Conservation (phyloP, 345 rosid genomes). For the Populus nigra region DNA sequence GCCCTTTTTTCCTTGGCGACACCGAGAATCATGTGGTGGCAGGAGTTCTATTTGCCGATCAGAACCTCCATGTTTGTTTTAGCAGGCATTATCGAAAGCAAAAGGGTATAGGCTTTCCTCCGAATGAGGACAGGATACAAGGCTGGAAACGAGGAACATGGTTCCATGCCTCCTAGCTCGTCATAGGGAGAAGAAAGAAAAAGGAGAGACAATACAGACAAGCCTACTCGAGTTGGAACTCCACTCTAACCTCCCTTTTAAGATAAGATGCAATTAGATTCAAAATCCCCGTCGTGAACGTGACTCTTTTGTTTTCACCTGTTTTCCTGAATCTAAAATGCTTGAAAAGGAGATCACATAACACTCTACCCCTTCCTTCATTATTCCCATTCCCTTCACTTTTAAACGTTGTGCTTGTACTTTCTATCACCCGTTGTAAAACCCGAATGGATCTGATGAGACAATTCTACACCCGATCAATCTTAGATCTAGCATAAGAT, state of each 20-base stretch:
- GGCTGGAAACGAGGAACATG: slow-evolving; percentile 19
- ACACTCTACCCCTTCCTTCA: background rate
- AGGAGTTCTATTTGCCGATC: background rate
- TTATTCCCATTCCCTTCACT: background rate
- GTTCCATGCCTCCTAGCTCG: background rate
- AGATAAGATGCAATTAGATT: slow-evolving; percentile 4
- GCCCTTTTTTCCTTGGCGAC: background rate
- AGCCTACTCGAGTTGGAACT: slow-evolving; percentile 30
- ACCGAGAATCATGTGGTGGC: background rate
- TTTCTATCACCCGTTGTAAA: too few relatives aligned
- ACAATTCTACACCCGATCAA: too few relatives aligned
- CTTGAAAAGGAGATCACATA: background rate
- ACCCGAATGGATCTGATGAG: too few relatives aligned
- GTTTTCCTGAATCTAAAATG: background rate
- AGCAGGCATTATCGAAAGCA: slow-evolving; percentile 4
- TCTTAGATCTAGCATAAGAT: too few relatives aligned
- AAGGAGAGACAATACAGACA: slow-evolving; percentile 15
- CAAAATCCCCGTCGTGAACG: slow-evolving; percentile 19
- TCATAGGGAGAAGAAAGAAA: background rate
- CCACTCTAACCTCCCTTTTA: slow-evolving; percentile 24
- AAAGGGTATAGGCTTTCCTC: slow-evolving; percentile 11
- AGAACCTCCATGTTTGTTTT: background rate
- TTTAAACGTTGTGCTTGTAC: too few relatives aligned
- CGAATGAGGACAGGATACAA: slow-evolving; percentile 10
- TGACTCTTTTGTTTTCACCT: background rate